Conservation (phyloP, 2,329 filamentous ascomycete genomes). For the Colletotrichum australisinense region DNA sequence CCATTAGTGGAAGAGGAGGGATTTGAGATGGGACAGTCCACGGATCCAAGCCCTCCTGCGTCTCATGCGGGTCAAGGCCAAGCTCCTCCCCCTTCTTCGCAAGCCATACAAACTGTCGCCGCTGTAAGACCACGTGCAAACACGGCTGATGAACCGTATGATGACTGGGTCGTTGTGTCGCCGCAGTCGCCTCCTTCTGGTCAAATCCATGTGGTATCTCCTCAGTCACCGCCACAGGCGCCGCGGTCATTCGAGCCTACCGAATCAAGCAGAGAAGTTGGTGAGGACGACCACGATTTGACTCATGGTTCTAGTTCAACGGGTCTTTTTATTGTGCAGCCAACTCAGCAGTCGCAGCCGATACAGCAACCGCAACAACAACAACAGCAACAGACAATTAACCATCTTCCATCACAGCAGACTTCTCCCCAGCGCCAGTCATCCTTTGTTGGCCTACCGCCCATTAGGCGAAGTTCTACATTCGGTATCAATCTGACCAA, state of each 20-base stretch:
- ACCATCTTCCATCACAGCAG: slow-evolving; percentile 29
- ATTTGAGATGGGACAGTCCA: slow-evolving; percentile 42
- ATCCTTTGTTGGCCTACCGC: slow-evolving; percentile 68
- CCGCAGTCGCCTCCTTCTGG: slow-evolving; percentile 39
- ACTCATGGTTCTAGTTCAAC: background rate
- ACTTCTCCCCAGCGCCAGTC: slow-evolving; percentile 54
- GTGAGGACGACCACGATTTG: background rate
- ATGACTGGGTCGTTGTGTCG: slow-evolving; percentile 48
- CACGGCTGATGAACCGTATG: slow-evolving; percentile 39
- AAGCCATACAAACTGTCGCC: background rate
- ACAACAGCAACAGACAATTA: slow-evolving; percentile 36
- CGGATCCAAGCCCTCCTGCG: slow-evolving; percentile 25
- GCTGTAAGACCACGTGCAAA: background rate
- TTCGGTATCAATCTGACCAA: slow-evolving; percentile 57
- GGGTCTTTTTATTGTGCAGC: background rate
- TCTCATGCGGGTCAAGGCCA: background rate
- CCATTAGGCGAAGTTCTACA: slow-evolving; percentile 68
- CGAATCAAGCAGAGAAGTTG: slow-evolving; percentile 9
- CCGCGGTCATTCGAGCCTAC: slow-evolving; percentile 9
- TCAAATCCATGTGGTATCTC: slow-evolving; percentile 41
- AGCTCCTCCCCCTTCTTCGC: background rate
- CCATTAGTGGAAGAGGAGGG: slow-evolving; percentile 51
- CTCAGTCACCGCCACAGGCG: slow-evolving; percentile 18
- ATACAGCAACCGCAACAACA: background rate
- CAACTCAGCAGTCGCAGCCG: background rate